Base-by-base conservation (phyloP, 805 yeast genomes). In the Grigorovia humatica region DNA sequence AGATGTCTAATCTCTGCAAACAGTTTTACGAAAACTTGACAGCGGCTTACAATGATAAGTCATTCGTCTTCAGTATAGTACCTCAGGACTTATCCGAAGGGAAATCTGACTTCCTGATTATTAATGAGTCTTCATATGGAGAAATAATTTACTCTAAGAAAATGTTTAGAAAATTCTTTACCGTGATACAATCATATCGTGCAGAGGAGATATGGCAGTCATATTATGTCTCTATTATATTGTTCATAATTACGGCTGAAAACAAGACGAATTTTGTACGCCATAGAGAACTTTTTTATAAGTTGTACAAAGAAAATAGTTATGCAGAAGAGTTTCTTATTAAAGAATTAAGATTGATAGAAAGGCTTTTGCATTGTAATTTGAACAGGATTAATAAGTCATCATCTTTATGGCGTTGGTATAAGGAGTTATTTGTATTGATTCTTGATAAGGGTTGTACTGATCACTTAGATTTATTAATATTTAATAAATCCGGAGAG, bases 321-420 rank as follows among this genome's bases (percentile, higher is more conserved):
- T 38, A 38, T 38, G 7, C 42, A 12, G 35, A 52, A 0, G 32
- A 44, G 1, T 44, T 49, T 5, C 55, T 71, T 13, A 44, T 57
- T 29, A 45, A 52, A 13, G 66, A 61, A 44, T 35, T 59, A n/a
- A 17, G 29, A 4, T 5, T 62, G 1, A 43, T 57, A 2, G 56
- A 57, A 45, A 52, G 62, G 27, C 53, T 70, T 3, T 53, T 72
- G 41, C 64, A 64, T 9, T 70, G 72, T 4, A 59, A 68, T 29
- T 64, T 61, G 43, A 63, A 66, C 51, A 63, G 63, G 41, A 44
- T 70, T 23, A 72, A 72, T 55, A 71, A 71, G 53, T 72, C 75
- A 0, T 68, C 75, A 1, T 65, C 73, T 5, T 47, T 70, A 23
- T 72, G 75, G 74, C 53, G 56, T 7, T 51, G 66, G 9, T 65